phyloP scores from a whole-genome alignment of 805 yeast genomes.

The Starmera dryadoides region DNA sequence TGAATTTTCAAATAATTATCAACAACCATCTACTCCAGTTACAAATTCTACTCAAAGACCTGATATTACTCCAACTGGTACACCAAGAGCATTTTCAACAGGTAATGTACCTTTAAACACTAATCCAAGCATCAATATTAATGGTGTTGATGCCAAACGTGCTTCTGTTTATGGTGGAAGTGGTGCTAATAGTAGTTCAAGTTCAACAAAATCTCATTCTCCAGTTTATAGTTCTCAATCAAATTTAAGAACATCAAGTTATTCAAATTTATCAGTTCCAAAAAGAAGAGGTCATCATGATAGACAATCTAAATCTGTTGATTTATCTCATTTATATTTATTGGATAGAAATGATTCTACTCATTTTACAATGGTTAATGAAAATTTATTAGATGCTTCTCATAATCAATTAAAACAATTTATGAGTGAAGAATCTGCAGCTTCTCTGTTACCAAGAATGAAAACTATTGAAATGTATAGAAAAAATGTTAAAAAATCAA shows the following conservation, averaged over 20 bases:
- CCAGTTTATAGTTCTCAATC: too few relatives aligned
- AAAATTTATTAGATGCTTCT: slow-evolving; percentile 39
- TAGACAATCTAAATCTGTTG: slow-evolving; percentile 29
- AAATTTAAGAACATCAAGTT: too few relatives aligned
- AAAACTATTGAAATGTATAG: slow-evolving; percentile 84
- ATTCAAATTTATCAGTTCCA: too few relatives aligned
- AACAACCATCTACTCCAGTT: neutral
- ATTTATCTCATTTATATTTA: slow-evolving; percentile 33
- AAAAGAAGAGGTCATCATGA: slow-evolving; percentile 3
- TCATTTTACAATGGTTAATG: slow-evolving; percentile 31
- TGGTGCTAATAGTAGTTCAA: neutral
- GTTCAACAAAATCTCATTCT: neutral
- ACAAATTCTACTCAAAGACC: neutral
- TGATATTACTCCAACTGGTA: neutral
- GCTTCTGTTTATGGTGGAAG: too few relatives aligned
- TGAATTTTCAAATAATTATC: too few relatives aligned
- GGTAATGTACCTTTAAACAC: neutral
- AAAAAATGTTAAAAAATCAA: slow-evolving; percentile 74
- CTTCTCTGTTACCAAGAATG: slow-evolving; percentile 60
- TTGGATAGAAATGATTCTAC: slow-evolving; percentile 24
- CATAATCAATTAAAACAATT: slow-evolving; percentile 46
- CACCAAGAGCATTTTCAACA: neutral
- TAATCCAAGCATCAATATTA: too few relatives aligned
- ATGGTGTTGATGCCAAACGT: too few relatives aligned
- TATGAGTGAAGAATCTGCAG: slow-evolving; percentile 40